Evolutionary conservation across 2,329 filamentous ascomycete species (phyloP), one percentile per base, ranked within the genome.

Genomic region (Fusarium cicatricum): DNA sequence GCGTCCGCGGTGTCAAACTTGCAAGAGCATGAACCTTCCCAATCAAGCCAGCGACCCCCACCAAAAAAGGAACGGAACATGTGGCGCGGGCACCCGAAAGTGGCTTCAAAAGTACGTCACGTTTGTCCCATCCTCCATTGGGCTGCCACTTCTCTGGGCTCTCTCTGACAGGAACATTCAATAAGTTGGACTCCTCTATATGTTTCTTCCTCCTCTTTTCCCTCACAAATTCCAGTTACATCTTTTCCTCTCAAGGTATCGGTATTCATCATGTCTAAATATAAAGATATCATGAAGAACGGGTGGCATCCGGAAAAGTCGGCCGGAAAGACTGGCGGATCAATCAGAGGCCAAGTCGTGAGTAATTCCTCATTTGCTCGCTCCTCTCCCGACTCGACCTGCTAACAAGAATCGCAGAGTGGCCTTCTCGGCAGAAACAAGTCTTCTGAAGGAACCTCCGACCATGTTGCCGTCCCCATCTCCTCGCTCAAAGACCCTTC

Each of bases 401-500:
- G 42, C 51, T 56, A 34, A 57, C 42, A 36, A 42, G 14, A 7
- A 14, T 46, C 7, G 7, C 58, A 84, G 81, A 80, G 78, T 67
- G 73, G 77, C 12, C 71, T 83, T 23, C 64, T 83, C 14, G 75
- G 77, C 37, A 77, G 79, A 54, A 74, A 73, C 46, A 75, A 76
- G 28, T 68, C 71, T 23, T 66, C 70, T 14, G 62, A 69, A 2
- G 53, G 65, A 23, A 66, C 72, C 14, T 56, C 66, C 17, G 65
- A 73, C 50, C 78, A 80, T 62, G 72, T 76, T 38, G 75, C 83
- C 28, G 80, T 81, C 14, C 92, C 92, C 2, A 77, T 96, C 37
- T 80, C 86, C 9, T 81, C 85, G 4, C 81, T 97, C 26, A 87
- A 86, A 71, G 92, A 97, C 70, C 92, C 91, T 1, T 74, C 85